A percentile compares a stretch with the other conserved stretches of the same genome.
Conservation (phyloP, 306 rosid genomes). For the Pterocarpus santalinus region DNA sequence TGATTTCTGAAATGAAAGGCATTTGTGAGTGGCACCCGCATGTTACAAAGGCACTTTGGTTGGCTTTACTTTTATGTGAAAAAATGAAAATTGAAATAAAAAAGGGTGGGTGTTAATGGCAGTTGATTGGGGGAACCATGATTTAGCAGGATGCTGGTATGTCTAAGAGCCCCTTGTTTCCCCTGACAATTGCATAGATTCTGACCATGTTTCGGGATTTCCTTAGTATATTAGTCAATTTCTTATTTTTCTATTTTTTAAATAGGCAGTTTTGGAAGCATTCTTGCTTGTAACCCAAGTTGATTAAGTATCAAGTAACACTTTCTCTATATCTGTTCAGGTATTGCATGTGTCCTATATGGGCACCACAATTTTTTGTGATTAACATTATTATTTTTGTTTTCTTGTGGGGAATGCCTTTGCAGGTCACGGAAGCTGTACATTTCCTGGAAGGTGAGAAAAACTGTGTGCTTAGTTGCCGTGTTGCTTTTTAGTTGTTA, state of each 20-base stretch:
- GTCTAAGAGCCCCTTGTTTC: slow-evolving; percentile 10
- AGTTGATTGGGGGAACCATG: slow-evolving; percentile 37
- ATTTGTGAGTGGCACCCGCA: slow-evolving; percentile 41
- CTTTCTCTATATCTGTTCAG: slow-evolving; percentile 11
- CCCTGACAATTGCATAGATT: slow-evolving; percentile 44
- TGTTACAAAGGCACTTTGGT: slow-evolving; percentile 46
- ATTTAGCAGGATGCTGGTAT: slow-evolving; percentile 30
- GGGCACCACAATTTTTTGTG: slow-evolving; percentile 51
- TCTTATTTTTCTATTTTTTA: neutral
- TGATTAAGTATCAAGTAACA: slow-evolving; percentile 14
- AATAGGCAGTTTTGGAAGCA: slow-evolving; percentile 23
- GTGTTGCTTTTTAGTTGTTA: neutral
- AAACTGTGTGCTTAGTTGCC: slow-evolving; percentile 15
- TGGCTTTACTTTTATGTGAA: slow-evolving; percentile 11
- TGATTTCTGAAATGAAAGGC: slow-evolving; percentile 40
- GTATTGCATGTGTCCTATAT: slow-evolving; percentile 28
- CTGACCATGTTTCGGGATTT: slow-evolving; percentile 48
- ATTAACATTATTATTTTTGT: neutral
- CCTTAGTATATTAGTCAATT: slow-evolving; percentile 22
- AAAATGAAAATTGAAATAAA: neutral
- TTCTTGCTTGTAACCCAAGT: slow-evolving; percentile 40
- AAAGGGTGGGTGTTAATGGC: neutral
- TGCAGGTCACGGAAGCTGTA: slow-evolving; percentile 90
- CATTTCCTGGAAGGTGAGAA: slow-evolving; percentile 88
- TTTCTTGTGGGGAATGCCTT: slow-evolving; percentile 55